Conservation (phyloP, 148 eudicot species). For the Vaccinium myrtillus region DNA sequence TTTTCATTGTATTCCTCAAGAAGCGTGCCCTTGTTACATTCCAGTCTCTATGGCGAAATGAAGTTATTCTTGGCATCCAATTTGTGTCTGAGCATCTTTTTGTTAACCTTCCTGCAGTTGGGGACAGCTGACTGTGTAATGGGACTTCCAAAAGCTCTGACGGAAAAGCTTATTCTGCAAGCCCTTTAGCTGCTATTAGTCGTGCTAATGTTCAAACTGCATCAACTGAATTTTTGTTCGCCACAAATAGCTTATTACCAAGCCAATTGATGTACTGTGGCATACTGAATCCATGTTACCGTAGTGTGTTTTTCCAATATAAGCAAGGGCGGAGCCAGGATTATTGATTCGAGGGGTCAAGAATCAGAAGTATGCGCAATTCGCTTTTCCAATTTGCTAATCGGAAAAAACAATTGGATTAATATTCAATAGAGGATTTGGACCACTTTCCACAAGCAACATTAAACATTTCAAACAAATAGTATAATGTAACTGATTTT, state of each 20-base stretch:
- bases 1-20: neutral
- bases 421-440: too few species aligned
- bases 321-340: too few species aligned
- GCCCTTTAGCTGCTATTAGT: conserved; percentile 22
- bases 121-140: conserved; percentile 48
- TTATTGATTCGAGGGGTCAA: too few species aligned
- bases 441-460: too few species aligned
- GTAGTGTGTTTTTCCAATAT: neutral
- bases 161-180: conserved; percentile 45
- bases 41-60: neutral
- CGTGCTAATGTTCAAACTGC: neutral
- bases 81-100: neutral
- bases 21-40: neutral
- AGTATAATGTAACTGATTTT: too few species aligned
- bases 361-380: too few species aligned
- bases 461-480: too few species aligned
- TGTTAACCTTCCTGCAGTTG: conserved; percentile 25
- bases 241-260: neutral
- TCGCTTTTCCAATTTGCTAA: too few species aligned
- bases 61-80: neutral
- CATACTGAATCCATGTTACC: neutral
- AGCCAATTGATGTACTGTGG: neutral
- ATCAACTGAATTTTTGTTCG: neutral
- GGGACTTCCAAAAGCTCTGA: conserved; percentile 50
- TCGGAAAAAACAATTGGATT: too few species aligned